A percentile compares a stretch with the other conserved stretches of the same genome.
Evolutionary conservation across 208 protist species (phyloP).

Genomic region (Novymonas esmeraldas): DNA sequence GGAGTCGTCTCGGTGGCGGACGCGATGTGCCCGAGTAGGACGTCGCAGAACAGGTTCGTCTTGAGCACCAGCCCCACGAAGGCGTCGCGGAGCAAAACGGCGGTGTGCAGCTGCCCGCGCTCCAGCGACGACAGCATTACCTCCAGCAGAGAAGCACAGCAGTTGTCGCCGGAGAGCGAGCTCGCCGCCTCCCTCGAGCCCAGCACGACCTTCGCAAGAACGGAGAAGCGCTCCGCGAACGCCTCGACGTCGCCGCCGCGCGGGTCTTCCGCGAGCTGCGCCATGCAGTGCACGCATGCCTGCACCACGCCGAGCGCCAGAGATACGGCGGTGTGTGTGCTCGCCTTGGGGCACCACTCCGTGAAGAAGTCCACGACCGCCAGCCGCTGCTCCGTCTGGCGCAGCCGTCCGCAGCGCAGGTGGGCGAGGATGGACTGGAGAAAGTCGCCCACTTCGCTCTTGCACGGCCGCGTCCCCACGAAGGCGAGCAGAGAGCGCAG

Average conservation of each 20-base stretch:
- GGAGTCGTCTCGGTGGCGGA: constrained; percentile 23
- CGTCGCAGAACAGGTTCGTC: constrained; percentile 42
- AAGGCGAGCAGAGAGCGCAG: constrained; percentile 30
- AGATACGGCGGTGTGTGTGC: constrained; percentile 22
- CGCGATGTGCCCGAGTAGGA: constrained; percentile 41
- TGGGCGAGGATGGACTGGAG: constrained; percentile 25
- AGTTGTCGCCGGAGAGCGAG: constrained; percentile 30
- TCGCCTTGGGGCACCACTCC: constrained; percentile 33
- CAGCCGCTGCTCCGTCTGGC: constrained; percentile 18
- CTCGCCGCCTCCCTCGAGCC: constrained; percentile 16
- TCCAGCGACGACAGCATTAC: constrained; percentile 36
- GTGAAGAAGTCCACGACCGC: constrained; percentile 45
- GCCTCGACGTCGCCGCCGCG: constrained; percentile 8
- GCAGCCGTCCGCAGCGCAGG: constrained; percentile 15
- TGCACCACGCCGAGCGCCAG: constrained; percentile 30
- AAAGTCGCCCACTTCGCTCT: constrained; percentile 26
- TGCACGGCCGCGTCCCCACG: constrained; percentile 21
- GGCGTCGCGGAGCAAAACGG: constrained; percentile 51
- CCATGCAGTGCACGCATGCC: constrained; percentile 24
- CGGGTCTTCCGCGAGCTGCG: constrained; percentile 10
- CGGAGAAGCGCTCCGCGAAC: constrained; percentile 42
- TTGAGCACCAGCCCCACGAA: constrained; percentile 50
- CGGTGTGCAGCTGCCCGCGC: constrained; percentile 14
- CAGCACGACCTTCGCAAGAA: constrained; percentile 43
- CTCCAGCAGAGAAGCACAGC: constrained; percentile 33